Evolutionary conservation across 441 rosid genomes (phyloP), one percentile per base, ranked within the genome.

Genomic region (Gossypium schwendimanii): DNA sequence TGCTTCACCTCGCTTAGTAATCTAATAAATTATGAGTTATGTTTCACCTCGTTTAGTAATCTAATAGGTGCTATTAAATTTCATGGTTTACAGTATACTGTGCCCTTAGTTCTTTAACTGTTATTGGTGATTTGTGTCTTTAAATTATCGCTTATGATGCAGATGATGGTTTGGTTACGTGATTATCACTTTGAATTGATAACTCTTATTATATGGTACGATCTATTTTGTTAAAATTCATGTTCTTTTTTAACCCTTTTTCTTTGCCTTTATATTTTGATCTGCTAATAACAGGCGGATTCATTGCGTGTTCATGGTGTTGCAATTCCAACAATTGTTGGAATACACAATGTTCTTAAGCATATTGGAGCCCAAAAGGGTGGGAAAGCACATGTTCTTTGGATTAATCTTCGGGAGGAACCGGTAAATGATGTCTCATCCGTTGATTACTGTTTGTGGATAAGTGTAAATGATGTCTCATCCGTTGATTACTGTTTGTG

Each of bases 381-480:
- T 15, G 87, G 87, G 67, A 84, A 81, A 78, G 85, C 83, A 2
- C 77, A 83, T 78, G 84, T 91, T 82, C 88, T 93, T 69, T 95
- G 98, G 99, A 84, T 95, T 83, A 91, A 84, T 79, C 99, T 95
- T 68, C 93, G 98, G 0, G 99, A 93, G 83, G 99, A 95, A 79
- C 98, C 99, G 82, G n/a, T n/a, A n/a, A n/a, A n/a, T n/a, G n/a
- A n/a, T n/a, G n/a, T n/a, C n/a, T n/a, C n/a, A n/a, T n/a, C n/a
- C n/a, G n/a, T n/a, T n/a, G n/a, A n/a, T n/a, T n/a, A n/a, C n/a
- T n/a, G n/a, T n/a, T n/a, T n/a, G n/a, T n/a, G n/a, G n/a, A n/a
- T n/a, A n/a, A n/a, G n/a, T n/a, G 97, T 93, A 95, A 71, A 63
- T 66, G 45, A 54, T 71, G 59, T 8, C 50, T 21, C 17, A 26